Evolutionary conservation across 352 stramenopile species (phyloP).

Genomic region (Pythium volutum): DNA sequence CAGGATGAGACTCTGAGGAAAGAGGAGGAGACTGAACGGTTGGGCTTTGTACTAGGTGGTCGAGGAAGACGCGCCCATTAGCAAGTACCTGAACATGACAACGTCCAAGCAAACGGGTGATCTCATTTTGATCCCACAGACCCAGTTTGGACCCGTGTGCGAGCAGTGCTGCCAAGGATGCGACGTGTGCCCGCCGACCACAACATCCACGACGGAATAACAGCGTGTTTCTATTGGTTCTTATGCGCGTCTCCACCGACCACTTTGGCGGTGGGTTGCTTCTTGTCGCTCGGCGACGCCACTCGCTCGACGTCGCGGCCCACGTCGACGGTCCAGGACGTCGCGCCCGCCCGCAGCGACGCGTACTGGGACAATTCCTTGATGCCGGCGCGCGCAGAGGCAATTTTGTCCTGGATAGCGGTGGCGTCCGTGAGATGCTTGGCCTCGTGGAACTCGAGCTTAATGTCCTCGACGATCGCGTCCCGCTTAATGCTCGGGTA

Average conservation of each 20-base stretch:
- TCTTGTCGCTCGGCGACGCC: not conserved
- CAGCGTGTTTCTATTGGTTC: constrained; percentile 6
- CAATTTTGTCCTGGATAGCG: constrained; percentile 66
- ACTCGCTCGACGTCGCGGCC: constrained; percentile 34
- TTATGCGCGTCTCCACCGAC: constrained; percentile 31
- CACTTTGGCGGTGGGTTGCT: constrained; percentile 34
- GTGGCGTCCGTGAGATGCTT: constrained; percentile 57
- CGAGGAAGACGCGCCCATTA: constrained; percentile 47
- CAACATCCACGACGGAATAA: not conserved
- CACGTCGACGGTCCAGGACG: constrained; percentile 73
- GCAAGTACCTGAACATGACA: constrained; percentile 61
- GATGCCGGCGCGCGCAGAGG: constrained; percentile 63
- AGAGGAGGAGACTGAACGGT: not conserved
- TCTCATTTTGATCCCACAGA: constrained; percentile 74
- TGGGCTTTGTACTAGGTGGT: constrained; percentile 27
- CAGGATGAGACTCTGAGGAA: not conserved
- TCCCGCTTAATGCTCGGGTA: constrained; percentile 86
- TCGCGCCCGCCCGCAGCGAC: constrained; percentile 47
- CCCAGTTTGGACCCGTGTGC: constrained; percentile 71
- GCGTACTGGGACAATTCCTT: constrained; percentile 78
- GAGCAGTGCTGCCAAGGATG: constrained; percentile 66
- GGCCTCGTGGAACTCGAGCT: constrained; percentile 80
- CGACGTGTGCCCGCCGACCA: constrained; percentile 29
- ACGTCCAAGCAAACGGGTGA: constrained; percentile 68
- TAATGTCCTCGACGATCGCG: constrained; percentile 80